Conservation (phyloP, 2,329 filamentous ascomycete genomes). For the Emericellopsis cladophorae region DNA sequence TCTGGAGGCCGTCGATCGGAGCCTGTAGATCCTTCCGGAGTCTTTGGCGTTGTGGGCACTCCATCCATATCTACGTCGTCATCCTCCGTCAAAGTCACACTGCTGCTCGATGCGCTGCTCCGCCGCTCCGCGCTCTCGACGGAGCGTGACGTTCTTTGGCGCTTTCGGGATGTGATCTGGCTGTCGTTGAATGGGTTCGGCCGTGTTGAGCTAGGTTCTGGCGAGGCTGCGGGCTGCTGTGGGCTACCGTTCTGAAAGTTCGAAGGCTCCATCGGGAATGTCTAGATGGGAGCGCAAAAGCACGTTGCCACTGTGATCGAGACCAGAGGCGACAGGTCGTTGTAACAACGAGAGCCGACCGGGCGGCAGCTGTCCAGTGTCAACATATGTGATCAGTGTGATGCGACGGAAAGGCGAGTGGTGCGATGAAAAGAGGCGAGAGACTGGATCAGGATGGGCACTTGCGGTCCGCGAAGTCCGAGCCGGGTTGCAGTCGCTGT, state of each 20-base stretch:
- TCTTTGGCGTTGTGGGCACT: too few relatives aligned
- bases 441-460: neutral
- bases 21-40: too few relatives aligned
- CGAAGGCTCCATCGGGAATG: slow-evolving; percentile 39
- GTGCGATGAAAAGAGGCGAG: neutral
- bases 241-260: too few relatives aligned
- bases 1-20: too few relatives aligned
- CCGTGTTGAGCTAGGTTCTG: slow-evolving; percentile 49
- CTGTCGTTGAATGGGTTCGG: slow-evolving; percentile 52
- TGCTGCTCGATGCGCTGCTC: neutral
- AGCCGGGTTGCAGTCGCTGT: too few relatives aligned
- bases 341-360: slow-evolving; percentile 33
- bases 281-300: slow-evolving; percentile 20
- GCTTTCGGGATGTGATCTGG: slow-evolving; percentile 44
- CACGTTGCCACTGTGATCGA: slow-evolving; percentile 23
- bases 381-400: slow-evolving; percentile 39
- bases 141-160: slow-evolving; percentile 34
- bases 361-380: slow-evolving; percentile 37
- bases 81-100: neutral
- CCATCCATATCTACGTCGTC: slow-evolving; percentile 1
- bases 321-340: slow-evolving; percentile 35
- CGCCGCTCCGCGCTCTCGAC: neutral
- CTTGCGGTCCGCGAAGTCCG: too few relatives aligned
- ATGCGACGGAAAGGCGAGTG: neutral
- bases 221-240: slow-evolving; percentile 32